These are phyloP conservation scores for Tolypocladium nubicola DNA, from an alignment of 2,329 filamentous ascomycete species.

Conservation along the genomic window DNA sequence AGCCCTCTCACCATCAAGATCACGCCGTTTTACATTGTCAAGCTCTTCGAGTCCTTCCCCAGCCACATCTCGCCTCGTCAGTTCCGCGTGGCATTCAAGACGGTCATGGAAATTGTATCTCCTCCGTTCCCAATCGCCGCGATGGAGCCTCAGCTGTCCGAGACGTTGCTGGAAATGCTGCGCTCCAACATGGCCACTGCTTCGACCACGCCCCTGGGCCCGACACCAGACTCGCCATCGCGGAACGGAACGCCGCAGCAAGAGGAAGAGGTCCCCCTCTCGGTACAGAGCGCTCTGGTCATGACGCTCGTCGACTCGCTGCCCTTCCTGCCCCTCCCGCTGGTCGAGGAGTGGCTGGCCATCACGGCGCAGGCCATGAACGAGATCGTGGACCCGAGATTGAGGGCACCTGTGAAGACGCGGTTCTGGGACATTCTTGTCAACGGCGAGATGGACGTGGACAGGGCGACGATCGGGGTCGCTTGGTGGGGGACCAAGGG, in stretches of 20 bases:
- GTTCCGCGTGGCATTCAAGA: slow-evolving; percentile 81
- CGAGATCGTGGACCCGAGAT: slow-evolving; percentile 45
- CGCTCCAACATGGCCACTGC: slow-evolving; percentile 48
- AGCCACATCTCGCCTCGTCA: slow-evolving; percentile 68
- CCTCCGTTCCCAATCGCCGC: slow-evolving; percentile 68
- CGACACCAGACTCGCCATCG: slow-evolving; percentile 25
- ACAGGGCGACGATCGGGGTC: slow-evolving; percentile 67
- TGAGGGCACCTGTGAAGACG: slow-evolving; percentile 55
- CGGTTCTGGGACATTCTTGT: slow-evolving; percentile 73
- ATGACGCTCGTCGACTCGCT: slow-evolving; percentile 72
- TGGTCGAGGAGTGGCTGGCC: slow-evolving; percentile 74
- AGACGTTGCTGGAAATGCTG: slow-evolving; percentile 70
- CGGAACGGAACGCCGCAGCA: slow-evolving; percentile 14
- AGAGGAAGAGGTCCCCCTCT: slow-evolving; percentile 32
- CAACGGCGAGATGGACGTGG: slow-evolving; percentile 79
- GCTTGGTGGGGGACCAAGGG: slow-evolving; percentile 70
- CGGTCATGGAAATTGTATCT: slow-evolving; percentile 69
- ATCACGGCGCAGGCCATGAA: slow-evolving; percentile 59
- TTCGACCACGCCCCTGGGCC: slow-evolving; percentile 28
- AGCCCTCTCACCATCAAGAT: slow-evolving; percentile 58
- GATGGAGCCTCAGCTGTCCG: slow-evolving; percentile 66
- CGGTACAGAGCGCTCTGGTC: slow-evolving; percentile 68
- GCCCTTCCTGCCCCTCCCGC: slow-evolving; percentile 57
- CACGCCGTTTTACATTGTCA: slow-evolving; percentile 74
- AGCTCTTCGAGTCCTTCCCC: slow-evolving; percentile 72